Percentiles rank a stretch among this genome's conserved stretches.
Evolutionary conservation across 2,329 filamentous ascomycete genomes (phyloP).

Genomic region (Botryotinia calthae): DNA sequence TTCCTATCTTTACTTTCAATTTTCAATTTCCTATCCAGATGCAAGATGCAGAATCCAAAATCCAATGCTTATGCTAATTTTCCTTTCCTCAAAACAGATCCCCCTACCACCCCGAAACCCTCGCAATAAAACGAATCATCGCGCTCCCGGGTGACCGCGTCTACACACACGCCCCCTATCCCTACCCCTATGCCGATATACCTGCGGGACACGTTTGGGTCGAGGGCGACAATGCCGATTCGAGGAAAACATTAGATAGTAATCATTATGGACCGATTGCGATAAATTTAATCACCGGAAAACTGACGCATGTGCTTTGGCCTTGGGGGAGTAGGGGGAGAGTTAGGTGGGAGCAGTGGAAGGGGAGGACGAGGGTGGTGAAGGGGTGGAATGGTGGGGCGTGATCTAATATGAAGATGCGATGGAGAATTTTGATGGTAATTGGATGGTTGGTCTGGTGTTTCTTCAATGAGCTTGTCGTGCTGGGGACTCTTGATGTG

Average conservation of each 20-base stretch:
- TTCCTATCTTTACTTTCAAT: background rate
- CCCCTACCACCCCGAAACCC: conserved; percentile 65
- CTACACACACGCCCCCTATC: conserved; percentile 56
- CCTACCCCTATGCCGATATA: conserved; percentile 57
- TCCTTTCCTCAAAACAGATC: conserved; percentile 49
- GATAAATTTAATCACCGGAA: conserved; percentile 70
- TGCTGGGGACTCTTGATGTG: background rate
- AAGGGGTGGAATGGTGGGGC: conserved; percentile 28
- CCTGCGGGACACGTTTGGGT: conserved; percentile 91
- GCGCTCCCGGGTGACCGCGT: conserved; percentile 78
- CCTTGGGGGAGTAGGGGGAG: conserved; percentile 60
- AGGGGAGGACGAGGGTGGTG: conserved; percentile 44
- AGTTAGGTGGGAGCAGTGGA: conserved; percentile 56
- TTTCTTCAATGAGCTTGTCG: background rate
- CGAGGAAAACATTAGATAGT: conserved; percentile 72
- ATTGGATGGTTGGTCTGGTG: background rate
- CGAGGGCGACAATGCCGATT: conserved; percentile 70
- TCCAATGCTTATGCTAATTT: background rate
- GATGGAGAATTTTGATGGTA: background rate
- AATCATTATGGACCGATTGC: conserved; percentile 87
- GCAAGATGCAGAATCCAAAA: background rate
- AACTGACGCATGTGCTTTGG: conserved; percentile 69
- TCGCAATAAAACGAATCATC: conserved; percentile 79
- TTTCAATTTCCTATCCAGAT: too few relatives aligned
- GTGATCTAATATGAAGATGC: background rate